These are phyloP conservation scores for Epichloe glyceriae DNA, from an alignment of 2,329 filamentous ascomycete genomes.

Conservation along the genomic window DNA sequence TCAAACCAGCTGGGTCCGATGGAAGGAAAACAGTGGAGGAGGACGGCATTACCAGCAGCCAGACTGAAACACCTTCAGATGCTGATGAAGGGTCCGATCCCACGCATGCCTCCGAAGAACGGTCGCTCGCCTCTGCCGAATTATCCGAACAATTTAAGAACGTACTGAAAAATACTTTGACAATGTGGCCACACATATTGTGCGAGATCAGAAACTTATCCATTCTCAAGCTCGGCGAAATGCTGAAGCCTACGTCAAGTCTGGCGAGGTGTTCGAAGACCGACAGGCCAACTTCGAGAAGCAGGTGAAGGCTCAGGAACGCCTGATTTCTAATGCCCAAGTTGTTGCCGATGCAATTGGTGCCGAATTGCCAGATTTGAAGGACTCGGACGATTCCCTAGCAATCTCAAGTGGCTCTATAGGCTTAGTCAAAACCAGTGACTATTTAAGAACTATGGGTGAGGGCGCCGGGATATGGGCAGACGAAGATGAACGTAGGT, in stretches of 20 bases:
- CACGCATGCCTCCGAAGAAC: constrained; percentile 45
- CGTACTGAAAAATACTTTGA: constrained; percentile 83
- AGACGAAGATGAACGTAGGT: constrained; percentile 92
- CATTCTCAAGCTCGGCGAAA: constrained; percentile 82
- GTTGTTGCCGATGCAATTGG: constrained; percentile 78
- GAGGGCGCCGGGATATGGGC: constrained; percentile 96
- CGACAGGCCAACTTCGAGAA: constrained; percentile 93
- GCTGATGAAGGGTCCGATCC: constrained; percentile 33
- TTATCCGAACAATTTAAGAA: constrained; percentile 77
- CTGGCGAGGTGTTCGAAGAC: constrained; percentile 95
- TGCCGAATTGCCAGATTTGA: constrained; percentile 85
- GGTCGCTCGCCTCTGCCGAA: constrained; percentile 56
- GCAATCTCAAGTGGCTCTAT: constrained; percentile 62
- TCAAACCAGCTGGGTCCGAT: constrained; percentile 57
- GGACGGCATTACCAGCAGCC: constrained; percentile 52
- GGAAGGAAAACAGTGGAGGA: constrained; percentile 75
- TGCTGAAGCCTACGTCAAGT: constrained; percentile 96
- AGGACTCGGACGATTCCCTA: constrained; percentile 63
- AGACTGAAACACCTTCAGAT: constrained; percentile 27
- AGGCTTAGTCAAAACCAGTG: constrained; percentile 83
- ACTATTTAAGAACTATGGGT: constrained; percentile 79
- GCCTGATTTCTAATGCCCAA: constrained; percentile 79
- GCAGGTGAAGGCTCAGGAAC: constrained; percentile 82
- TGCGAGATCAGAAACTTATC: constrained; percentile 86
- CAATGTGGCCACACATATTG: constrained; percentile 76